Conservation (phyloP, 1,139 yeast genomes). For the Pichia sp. region DNA sequence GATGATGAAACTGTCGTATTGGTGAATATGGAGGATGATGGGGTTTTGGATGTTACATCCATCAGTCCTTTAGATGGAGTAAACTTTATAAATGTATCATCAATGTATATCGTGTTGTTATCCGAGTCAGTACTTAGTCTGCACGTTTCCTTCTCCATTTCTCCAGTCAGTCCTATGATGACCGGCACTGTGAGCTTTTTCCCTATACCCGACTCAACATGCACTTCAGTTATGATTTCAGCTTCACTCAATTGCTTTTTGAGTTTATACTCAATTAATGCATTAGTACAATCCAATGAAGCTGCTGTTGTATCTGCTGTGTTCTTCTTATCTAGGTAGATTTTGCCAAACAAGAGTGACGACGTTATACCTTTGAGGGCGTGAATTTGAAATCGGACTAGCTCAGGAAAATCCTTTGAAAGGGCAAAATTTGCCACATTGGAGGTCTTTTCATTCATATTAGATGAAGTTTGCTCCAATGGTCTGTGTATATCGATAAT, state of each 20-base stretch:
- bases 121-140: neutral
- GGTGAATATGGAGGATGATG: neutral
- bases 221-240: slow-evolving; percentile 48
- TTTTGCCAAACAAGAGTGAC: slow-evolving; percentile 4
- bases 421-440: slow-evolving; percentile 51
- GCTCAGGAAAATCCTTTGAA: slow-evolving; percentile 67
- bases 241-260: slow-evolving; percentile 1
- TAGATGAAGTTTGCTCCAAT: neutral
- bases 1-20: neutral
- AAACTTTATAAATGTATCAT: slow-evolving; percentile 9
- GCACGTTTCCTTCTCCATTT: slow-evolving; percentile 3
- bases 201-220: slow-evolving; percentile 54
- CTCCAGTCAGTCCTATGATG: slow-evolving; percentile 30
- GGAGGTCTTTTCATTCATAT: slow-evolving; percentile 9
- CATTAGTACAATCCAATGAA: slow-evolving; percentile 1
- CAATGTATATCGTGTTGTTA: neutral
- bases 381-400: slow-evolving; percentile 35
- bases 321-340: neutral
- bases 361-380: slow-evolving; percentile 14
- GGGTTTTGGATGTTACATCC: neutral
- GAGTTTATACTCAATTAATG: slow-evolving; percentile 13
- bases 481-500: neutral
- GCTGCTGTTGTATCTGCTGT: neutral
- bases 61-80: neutral
- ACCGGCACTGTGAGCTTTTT: slow-evolving; percentile 67